Base-by-base conservation (phyloP, 768 basidiomycete species). In the Cystofilobasidium macerans region DNA sequence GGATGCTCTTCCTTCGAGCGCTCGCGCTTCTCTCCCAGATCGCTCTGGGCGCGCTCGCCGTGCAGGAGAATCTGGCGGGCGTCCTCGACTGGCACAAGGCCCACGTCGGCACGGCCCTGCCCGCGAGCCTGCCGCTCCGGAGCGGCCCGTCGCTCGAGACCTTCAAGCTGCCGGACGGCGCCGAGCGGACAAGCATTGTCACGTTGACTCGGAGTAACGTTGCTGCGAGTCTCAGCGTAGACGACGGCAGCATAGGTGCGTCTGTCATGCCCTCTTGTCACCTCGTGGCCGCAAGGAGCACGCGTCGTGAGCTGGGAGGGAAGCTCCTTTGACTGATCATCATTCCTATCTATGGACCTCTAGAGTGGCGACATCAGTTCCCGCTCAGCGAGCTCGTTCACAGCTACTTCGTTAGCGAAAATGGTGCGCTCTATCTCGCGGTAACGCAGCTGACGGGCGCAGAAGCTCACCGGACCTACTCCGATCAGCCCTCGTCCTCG, bases 41-140 rank as follows among this genome's bases (percentile, higher is more conserved):
- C 4, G 60, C 60, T 53, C 24, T 69, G 43, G 57, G 36, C 22
- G 64, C 57, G 0, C 16, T 71, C 8, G 72, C 73, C 0, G 59
- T 75, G 16, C 71, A 73, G 59, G 70, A 70, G 20, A 72, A 73
- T 36, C 68, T 76, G 9, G 76, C 75, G 1, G 76, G 76, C 26
- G 71, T 76, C 32, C 81, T 92, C 53, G 91, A 94, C 78, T 97
- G 92, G 92, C 82, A 95, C 76, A 87, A 84, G 70, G 76, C 80
- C 18, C 81, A 86, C 33, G 78, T 89, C 63, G 92, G 92, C 20
- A 81, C 86, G 5, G 88, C 89, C 0, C 78, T 85, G 4, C 75
- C 80, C 38, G 77, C 79, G 12, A 79, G 83, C 2, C 73, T 71
- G 0, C 72, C 20, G 12, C n/a, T 24, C 22, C 51, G 26, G 79